Conservation (phyloP, 345 rosid genomes). For the Camelina neglecta region DNA sequence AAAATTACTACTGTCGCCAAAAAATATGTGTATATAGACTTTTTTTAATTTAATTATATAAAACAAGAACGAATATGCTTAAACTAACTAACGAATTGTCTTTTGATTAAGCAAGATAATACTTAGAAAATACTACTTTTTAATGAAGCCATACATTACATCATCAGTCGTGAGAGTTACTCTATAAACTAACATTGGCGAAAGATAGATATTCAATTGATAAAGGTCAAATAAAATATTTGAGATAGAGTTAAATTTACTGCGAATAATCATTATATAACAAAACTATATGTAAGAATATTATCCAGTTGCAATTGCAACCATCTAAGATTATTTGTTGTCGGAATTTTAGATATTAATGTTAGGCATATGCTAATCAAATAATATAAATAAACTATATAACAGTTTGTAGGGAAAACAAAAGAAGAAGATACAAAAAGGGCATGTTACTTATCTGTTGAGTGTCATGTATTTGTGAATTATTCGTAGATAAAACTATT, state of each 20-base stretch:
- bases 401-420: not conserved
- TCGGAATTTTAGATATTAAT: too few relatives aligned
- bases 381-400: too few relatives aligned
- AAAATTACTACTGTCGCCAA: too few relatives aligned
- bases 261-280: too few relatives aligned
- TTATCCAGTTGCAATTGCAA: too few relatives aligned
- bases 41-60: too few relatives aligned
- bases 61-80: constrained; percentile 16
- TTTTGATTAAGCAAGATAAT: not conserved
- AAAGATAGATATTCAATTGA: not conserved
- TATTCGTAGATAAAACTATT: constrained; percentile 7
- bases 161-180: constrained; percentile 22
- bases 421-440: not conserved
- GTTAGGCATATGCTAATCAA: not conserved
- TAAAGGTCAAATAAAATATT: too few relatives aligned
- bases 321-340: too few relatives aligned
- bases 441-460: constrained; percentile 13
- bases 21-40: too few relatives aligned
- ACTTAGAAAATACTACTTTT: constrained; percentile 4
- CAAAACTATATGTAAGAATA: too few relatives aligned
- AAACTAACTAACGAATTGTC: not conserved
- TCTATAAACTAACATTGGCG: not conserved
- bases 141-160: constrained; percentile 1
- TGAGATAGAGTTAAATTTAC: too few relatives aligned
- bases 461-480: constrained; percentile 15